A percentile compares a stretch with the other conserved stretches of the same genome.
Evolutionary conservation across 768 basidiomycete genomes (phyloP).

Genomic region (Pleurotus salmoneostramineus): DNA sequence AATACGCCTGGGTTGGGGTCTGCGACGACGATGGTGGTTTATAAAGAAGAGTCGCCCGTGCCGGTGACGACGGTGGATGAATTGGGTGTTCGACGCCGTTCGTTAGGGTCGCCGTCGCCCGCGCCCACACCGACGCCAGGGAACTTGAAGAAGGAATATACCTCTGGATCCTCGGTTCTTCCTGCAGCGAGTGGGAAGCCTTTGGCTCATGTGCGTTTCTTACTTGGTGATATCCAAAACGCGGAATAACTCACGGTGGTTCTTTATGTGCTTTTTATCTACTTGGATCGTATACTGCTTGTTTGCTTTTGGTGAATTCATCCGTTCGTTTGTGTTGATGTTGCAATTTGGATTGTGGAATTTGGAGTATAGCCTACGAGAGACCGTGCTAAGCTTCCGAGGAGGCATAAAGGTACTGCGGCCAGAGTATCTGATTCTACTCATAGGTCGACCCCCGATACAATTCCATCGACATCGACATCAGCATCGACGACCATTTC

Average conservation of each 20-base stretch:
- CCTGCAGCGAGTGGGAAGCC: conserved; percentile 56
- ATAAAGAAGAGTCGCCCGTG: conserved; percentile 43
- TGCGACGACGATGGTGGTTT: conserved; percentile 72
- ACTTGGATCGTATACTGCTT: conserved; percentile 25
- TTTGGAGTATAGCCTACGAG: conserved; percentile 57
- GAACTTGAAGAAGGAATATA: conserved; percentile 1
- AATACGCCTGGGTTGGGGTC: conserved; percentile 54
- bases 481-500: not conserved
- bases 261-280: conserved; percentile 22
- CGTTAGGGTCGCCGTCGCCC: conserved; percentile 2
- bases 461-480: too few species aligned
- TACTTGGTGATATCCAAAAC: conserved; percentile 50
- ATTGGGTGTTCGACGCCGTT: conserved; percentile 25
- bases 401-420: conserved; percentile 34
- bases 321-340: conserved; percentile 19
- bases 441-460: not conserved
- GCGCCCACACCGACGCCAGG: conserved; percentile 5
- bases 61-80: conserved; percentile 35
- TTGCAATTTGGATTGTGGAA: conserved; percentile 16
- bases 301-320: conserved; percentile 20
- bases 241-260: conserved; percentile 43
- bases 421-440: not conserved
- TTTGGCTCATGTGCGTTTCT: conserved; percentile 84
- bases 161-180: conserved; percentile 19
- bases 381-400: conserved; percentile 66